Evolutionary conservation across 169 alveolate species (phyloP).

Genomic region (Plasmodium sp.): DNA sequence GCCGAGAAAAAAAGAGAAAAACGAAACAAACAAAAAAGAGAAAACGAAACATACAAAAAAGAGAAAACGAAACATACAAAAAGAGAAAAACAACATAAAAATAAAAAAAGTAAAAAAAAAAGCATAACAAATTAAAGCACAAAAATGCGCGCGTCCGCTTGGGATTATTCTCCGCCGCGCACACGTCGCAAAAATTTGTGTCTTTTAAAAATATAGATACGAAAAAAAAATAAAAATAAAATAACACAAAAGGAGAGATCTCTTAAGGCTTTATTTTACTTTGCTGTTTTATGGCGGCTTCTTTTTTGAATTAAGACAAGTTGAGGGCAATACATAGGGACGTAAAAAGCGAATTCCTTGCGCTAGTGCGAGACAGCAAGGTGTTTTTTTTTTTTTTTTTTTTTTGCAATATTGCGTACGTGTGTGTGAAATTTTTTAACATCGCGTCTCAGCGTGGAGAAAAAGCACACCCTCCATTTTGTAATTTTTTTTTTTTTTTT

Average conservation of each 20-base stretch:
- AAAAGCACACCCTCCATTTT: not conserved
- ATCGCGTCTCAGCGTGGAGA: not conserved
- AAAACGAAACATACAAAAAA: not conserved
- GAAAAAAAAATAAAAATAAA: not conserved
- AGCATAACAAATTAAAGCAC: not conserved
- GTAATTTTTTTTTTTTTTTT: not conserved
- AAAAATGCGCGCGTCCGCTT: not conserved
- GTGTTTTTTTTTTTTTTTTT: not conserved
- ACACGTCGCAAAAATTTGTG: not conserved
- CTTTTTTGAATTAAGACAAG: not conserved
- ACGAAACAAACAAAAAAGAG: not conserved
- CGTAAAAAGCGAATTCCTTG: not conserved
- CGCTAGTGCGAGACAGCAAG: not conserved
- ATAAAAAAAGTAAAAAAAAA: not conserved
- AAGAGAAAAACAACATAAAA: not conserved
- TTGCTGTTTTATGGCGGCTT: not conserved
- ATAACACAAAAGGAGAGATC: not conserved
- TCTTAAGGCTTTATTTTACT: not conserved
- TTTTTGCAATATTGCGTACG: not conserved
- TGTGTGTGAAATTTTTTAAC: not conserved
- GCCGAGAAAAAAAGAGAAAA: not conserved
- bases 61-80: not conserved
- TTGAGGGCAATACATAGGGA: not conserved
- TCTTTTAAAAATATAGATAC: conserved; percentile 5
- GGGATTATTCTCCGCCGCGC: not conserved